Conservation (phyloP, 129 eudicot genomes). For the Pittosporum tobira region DNA sequence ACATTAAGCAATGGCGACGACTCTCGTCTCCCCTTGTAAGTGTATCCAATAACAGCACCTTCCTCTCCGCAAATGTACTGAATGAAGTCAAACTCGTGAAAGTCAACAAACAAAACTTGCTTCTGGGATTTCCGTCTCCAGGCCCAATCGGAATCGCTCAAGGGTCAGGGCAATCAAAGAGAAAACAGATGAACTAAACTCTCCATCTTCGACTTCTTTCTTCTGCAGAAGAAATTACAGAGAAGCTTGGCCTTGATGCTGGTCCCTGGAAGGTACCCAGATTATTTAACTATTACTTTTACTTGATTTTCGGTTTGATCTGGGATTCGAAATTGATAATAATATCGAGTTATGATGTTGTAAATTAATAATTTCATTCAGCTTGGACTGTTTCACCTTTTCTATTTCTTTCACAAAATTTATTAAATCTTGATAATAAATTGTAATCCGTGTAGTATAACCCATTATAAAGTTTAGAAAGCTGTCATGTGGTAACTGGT, state of each 20-base stretch:
- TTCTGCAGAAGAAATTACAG: constrained; percentile 58
- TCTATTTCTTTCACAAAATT: too few species aligned
- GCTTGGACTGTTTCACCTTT: too few species aligned
- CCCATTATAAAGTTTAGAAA: too few species aligned
- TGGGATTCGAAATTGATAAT: background rate
- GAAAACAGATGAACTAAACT: constrained; percentile 32
- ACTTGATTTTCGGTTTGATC: background rate
- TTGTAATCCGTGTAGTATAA: too few species aligned
- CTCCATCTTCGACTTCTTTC: constrained; percentile 20
- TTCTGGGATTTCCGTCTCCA: background rate
- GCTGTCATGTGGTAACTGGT: too few species aligned
- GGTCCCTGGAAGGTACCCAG: constrained; percentile 81
- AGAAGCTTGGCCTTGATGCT: constrained; percentile 90
- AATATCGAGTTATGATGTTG: background rate
- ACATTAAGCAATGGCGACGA: too few species aligned
- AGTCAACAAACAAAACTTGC: background rate
- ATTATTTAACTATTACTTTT: background rate
- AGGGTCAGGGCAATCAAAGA: constrained; percentile 64
- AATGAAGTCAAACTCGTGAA: constrained; percentile 8
- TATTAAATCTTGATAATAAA: too few species aligned
- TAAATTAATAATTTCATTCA: background rate
- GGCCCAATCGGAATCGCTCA: constrained; percentile 7
- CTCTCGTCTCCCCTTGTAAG: too few species aligned
- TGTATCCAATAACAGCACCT: too few species aligned
- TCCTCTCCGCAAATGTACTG: constrained; percentile 9